phyloP scores from a whole-genome alignment of 2,329 filamentous ascomycete species.

The Pseudocercospora macadamiae region DNA sequence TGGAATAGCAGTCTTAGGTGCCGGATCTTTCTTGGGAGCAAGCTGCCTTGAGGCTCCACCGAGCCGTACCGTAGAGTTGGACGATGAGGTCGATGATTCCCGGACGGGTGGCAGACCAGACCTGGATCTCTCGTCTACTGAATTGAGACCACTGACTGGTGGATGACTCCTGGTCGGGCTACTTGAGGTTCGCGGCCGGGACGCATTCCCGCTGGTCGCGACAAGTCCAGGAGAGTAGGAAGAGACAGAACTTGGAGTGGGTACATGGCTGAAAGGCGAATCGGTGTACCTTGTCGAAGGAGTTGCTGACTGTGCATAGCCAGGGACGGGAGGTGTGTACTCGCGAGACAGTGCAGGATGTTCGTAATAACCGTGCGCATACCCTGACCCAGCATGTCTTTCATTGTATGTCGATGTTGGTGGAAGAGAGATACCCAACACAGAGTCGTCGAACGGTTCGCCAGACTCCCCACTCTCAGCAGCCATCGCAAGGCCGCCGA shows the following conservation, averaged over 20 bases:
- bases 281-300: conserved; percentile 76
- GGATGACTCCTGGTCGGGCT: conserved; percentile 58
- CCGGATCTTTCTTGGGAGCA: neutral
- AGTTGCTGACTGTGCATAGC: conserved; percentile 67
- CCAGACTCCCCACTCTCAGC: neutral
- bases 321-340: conserved; percentile 26
- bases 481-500: conserved; percentile 33
- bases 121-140: conserved; percentile 52
- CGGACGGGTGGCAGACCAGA: conserved; percentile 65
- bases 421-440: conserved; percentile 34
- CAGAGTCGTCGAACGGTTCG: conserved; percentile 28
- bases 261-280: conserved; percentile 76
- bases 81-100: conserved; percentile 73
- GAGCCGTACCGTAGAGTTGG: conserved; percentile 51
- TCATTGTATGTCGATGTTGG: conserved; percentile 6
- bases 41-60: neutral
- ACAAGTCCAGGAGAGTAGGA: conserved; percentile 70
- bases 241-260: conserved; percentile 76
- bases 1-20: neutral
- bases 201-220: conserved; percentile 47
- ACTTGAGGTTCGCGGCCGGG: conserved; percentile 58
- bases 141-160: conserved; percentile 62
- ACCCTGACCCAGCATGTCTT: neutral
- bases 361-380: conserved; percentile 7
- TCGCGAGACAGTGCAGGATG: conserved; percentile 21